A percentile compares a stretch with the other conserved stretches of the same genome.
Conservation (phyloP, 139 green algal species). For the Yamagishiella unicocca region DNA sequence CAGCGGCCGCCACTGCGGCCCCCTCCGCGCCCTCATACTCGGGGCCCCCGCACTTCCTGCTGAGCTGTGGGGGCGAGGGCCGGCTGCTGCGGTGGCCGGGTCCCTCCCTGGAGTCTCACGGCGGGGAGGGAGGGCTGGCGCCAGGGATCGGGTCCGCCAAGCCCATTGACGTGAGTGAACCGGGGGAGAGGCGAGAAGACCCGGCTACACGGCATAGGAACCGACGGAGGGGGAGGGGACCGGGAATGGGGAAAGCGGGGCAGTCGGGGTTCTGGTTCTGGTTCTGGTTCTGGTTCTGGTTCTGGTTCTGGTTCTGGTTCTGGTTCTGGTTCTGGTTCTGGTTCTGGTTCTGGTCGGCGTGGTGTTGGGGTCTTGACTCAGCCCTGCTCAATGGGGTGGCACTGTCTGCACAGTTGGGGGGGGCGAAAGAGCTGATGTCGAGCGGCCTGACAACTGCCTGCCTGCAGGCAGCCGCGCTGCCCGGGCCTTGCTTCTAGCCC, state of each 20-base stretch:
- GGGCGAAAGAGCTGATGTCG: no score
- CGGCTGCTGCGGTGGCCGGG: slow-evolving; percentile 51
- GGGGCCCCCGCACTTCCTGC: neutral
- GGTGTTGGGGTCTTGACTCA: no score
- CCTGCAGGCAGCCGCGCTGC: no score
- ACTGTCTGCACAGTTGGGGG: no score
- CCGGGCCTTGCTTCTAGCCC: no score
- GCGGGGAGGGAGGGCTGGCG: neutral
- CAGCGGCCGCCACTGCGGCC: neutral
- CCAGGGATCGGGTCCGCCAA: neutral
- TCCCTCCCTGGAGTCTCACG: neutral
- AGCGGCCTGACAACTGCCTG: no score
- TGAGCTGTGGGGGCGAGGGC: slow-evolving; percentile 54
- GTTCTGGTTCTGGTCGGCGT: no score
- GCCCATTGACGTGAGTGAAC: slow-evolving; percentile 17
- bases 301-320: no score
- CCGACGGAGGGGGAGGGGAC: neutral
- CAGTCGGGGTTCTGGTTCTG: no score
- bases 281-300: no score
- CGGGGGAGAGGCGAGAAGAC: neutral
- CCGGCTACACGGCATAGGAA: neutral
- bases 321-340: no score
- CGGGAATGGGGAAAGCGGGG: neutral
- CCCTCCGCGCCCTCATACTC: neutral
- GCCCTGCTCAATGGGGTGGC: no score